Base-by-base conservation (phyloP, 805 yeast genomes). In the Candida ortonii region DNA sequence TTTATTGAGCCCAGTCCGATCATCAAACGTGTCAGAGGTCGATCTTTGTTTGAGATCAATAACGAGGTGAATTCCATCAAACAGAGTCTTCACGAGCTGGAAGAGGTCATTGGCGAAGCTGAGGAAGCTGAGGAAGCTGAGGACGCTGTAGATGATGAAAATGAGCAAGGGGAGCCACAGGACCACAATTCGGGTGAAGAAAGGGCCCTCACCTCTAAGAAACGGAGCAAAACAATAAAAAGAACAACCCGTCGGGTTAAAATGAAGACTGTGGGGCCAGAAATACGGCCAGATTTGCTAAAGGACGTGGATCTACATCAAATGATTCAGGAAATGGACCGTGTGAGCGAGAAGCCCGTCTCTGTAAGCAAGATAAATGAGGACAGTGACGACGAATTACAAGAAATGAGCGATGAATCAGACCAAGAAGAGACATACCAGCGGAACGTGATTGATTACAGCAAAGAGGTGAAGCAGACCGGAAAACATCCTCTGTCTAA, bases 231-330 rank as follows among this genome's bases (percentile, higher is more conserved):
- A 41, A 61, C 36, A 53, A 42, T 55, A 55, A 75, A 75, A 54
- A 55, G 80, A 46, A 66, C 71, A 1, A 73, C 80, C 1, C 58
- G 76, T 34, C 59, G 77, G 32, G 67, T 69, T 56, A 73, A 70
- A 39, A 61, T 75, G 39, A 69, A 64, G 40, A 73, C 79, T 0
- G 41, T 37, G 4, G 55, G 44, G 3, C 44, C 48, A 0, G 49
- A 41, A 3, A 30, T 39, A 3, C 46, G 37, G 15, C 56, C 53
- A 4, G 68, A 64, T 29, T 49, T 45, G 9, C 42, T 70, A 22
- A 57, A 55, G n/a, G 50, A 51, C 11, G 59, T 64, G 17, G 57
- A 74, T 42, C 51, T 75, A 7, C 76, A 70, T 30, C 55, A 61
- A n/a, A 64, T 61, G 33, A 55, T 73, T 55, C 57, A 53, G 53